Conservation (phyloP, 257 asterid species). For the Salvia rosmarinus region DNA sequence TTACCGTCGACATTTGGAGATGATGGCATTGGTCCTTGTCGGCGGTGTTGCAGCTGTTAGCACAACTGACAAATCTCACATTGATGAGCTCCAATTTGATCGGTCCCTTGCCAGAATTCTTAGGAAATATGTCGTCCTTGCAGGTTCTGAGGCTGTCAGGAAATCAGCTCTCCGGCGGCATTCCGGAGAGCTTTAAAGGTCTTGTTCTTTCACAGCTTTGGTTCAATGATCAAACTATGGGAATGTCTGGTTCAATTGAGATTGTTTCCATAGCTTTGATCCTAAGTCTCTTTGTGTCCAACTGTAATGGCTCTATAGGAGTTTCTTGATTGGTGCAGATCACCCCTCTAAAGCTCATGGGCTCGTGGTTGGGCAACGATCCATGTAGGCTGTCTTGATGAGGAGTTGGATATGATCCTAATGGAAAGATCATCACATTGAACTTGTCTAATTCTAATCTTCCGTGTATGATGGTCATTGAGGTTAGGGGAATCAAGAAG, state of each 20-base stretch:
- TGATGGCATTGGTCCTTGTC: conserved; percentile 76
- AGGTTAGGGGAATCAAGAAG: no score
- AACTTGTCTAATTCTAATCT: conserved; percentile 66
- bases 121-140: conserved; percentile 74
- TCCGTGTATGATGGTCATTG: no score
- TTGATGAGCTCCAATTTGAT: conserved; percentile 61
- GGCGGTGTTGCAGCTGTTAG: conserved; percentile 53
- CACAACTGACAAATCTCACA: conserved; percentile 71
- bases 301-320: conserved; percentile 68
- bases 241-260: conserved; percentile 76
- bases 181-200: conserved; percentile 66
- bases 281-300: conserved; percentile 53
- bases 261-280: conserved; percentile 52
- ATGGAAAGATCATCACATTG: conserved; percentile 48
- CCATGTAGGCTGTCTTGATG: conserved; percentile 68
- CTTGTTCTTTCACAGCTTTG: conserved; percentile 55
- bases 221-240: conserved; percentile 68
- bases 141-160: conserved; percentile 63
- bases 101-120: conserved; percentile 75
- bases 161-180: conserved; percentile 63
- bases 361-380: conserved; percentile 72
- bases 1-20: conserved; percentile 71
- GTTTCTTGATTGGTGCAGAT: conserved; percentile 76
- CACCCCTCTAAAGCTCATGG: conserved; percentile 67
- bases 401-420: conserved; percentile 65